Percentiles rank a stretch among this genome's conserved stretches.
These are phyloP conservation scores for Borovskyia barvae DNA, from an alignment of 208 protist species.

Conservation along the genomic window DNA sequence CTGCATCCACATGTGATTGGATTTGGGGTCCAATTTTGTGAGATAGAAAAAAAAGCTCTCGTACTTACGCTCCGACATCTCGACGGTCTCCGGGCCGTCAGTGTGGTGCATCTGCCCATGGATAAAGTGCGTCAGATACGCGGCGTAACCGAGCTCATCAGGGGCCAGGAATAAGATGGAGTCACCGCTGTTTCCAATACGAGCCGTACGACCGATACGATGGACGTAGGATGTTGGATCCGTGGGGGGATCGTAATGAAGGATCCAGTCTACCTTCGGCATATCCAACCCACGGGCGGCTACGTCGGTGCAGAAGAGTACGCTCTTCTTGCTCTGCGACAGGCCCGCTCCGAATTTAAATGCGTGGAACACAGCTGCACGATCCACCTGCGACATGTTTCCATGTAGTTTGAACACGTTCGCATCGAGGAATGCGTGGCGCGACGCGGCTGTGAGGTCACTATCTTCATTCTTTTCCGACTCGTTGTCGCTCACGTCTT, in stretches of 20 bases:
- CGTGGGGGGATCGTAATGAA: constrained; percentile 97
- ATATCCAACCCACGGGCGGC: constrained; percentile 96
- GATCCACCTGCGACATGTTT: constrained; percentile 93
- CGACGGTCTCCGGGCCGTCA: constrained; percentile 20
- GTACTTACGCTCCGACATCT: constrained; percentile 79
- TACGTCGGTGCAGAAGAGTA: constrained; percentile 96
- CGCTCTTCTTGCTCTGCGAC: constrained; percentile 49
- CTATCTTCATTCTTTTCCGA: constrained; percentile 7
- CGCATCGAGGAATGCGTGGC: constrained; percentile 67
- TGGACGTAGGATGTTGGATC: constrained; percentile 96
- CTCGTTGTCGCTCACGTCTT: constrained; percentile 91
- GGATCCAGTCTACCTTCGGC: constrained; percentile 94
- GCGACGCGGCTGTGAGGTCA: constrained; percentile 7
- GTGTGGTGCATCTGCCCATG: constrained; percentile 39
- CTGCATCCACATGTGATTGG: constrained; percentile 95
- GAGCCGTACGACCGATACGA: constrained; percentile 94
- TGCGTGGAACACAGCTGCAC: constrained; percentile 87
- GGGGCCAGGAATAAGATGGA: constrained; percentile 93
- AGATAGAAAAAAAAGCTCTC: constrained; percentile 86
- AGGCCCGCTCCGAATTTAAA: constrained; percentile 70
- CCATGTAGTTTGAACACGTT: constrained; percentile 95
- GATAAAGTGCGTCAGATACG: constrained; percentile 86
- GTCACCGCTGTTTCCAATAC: constrained; percentile 92
- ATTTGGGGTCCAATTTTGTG: constrained; percentile 96
- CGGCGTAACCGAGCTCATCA: constrained; percentile 85